Percentiles rank a stretch among this genome's conserved stretches.
Evolutionary conservation across 2,329 filamentous ascomycete genomes (phyloP).

Genomic region (Neospermospora avenae): DNA sequence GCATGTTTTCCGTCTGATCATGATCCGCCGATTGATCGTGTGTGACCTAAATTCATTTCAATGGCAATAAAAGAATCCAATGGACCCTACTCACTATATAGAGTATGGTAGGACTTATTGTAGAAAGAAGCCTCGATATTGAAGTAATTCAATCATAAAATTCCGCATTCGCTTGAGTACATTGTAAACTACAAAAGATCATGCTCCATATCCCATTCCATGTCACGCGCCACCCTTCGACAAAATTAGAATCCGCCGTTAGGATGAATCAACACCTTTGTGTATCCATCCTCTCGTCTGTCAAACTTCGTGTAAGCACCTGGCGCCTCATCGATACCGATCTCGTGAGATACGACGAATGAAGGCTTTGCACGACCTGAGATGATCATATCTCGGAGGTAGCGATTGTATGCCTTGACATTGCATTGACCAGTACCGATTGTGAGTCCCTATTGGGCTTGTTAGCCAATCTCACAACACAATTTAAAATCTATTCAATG

Average conservation of each 20-base stretch:
- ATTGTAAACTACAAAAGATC: too few relatives aligned
- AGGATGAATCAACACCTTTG: constrained; percentile 65
- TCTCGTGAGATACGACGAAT: constrained; percentile 64
- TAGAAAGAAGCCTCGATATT: too few relatives aligned
- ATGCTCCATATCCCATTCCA: not conserved
- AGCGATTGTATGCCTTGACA: constrained; percentile 65
- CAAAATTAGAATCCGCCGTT: constrained; percentile 44
- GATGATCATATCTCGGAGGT: constrained; percentile 63
- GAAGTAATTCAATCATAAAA: not conserved
- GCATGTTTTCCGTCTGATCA: too few relatives aligned
- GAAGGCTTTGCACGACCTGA: constrained; percentile 61
- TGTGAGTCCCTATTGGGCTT: constrained; percentile 47
- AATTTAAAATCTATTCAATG: too few relatives aligned
- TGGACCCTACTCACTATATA: too few relatives aligned
- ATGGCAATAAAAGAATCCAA: too few relatives aligned
- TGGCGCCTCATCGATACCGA: constrained; percentile 58
- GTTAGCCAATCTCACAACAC: too few relatives aligned
- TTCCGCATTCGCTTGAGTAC: not conserved
- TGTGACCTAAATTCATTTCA: too few relatives aligned
- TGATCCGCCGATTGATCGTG: too few relatives aligned
- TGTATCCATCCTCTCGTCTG: constrained; percentile 62
- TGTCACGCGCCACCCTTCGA: not conserved
- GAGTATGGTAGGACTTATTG: too few relatives aligned
- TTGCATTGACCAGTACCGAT: constrained; percentile 64
- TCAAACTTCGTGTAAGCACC: constrained; percentile 64